phyloP scores from a whole-genome alignment of 257 asterid genomes.

The Nicotiana sylvestris region DNA sequence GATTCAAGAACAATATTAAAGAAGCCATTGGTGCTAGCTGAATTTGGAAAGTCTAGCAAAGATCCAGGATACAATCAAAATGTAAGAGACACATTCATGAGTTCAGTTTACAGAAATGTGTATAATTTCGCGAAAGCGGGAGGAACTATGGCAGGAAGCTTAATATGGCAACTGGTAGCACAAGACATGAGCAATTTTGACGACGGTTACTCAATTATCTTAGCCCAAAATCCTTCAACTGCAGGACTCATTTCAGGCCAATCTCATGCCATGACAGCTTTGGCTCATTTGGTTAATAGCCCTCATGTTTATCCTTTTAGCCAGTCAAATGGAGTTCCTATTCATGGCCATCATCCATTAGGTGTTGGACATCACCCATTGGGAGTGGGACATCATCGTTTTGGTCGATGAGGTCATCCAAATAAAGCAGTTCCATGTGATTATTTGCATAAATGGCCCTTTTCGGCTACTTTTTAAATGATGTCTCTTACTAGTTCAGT shows the following conservation, averaged over 20 bases:
- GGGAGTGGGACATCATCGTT: conserved; percentile 9
- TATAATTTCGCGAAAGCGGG: conserved; percentile 35
- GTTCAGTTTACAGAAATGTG: conserved; percentile 23
- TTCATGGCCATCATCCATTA: not conserved
- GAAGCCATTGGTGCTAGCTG: conserved; percentile 48
- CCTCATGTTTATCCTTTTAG: not conserved
- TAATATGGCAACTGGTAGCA: conserved; percentile 63
- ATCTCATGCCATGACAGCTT: conserved; percentile 22
- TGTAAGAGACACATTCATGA: conserved; percentile 29
- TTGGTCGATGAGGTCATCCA: not conserved
- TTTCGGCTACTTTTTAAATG: too few species aligned
- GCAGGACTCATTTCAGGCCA: conserved; percentile 34
- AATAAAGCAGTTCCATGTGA: too few species aligned
- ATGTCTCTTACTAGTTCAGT: too few species aligned
- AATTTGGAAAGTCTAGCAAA: conserved; percentile 53
- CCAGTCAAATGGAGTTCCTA: too few species aligned
- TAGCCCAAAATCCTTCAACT: conserved; percentile 47
- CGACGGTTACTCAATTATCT: conserved; percentile 50
- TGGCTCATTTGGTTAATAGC: conserved; percentile 1
- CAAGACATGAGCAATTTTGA: conserved; percentile 46
- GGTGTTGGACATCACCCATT: conserved; percentile 7
- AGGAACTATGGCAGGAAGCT: conserved; percentile 50
- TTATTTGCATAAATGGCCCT: too few species aligned
- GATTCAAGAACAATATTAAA: conserved; percentile 35
- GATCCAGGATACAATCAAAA: conserved; percentile 32